Conservation (phyloP, 2,329 filamentous ascomycete species). For the Neonectria neomacrospora region DNA sequence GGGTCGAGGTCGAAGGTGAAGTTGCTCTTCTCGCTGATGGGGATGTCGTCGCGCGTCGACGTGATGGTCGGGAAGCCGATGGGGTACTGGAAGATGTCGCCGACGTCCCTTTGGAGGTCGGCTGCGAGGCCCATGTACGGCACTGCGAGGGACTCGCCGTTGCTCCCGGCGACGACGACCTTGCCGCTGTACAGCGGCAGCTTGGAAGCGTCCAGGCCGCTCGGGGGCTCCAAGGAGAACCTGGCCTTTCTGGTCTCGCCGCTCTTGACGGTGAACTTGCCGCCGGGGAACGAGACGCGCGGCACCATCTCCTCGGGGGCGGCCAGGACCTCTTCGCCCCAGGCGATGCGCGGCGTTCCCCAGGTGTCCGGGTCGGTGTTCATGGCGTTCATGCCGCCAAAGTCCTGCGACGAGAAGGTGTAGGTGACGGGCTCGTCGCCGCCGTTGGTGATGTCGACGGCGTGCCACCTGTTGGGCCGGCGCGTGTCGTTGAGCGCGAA, state of each 20-base stretch:
- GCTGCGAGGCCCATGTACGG: conserved; percentile 14
- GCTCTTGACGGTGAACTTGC: conserved; percentile 16
- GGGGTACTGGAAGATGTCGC: conserved; percentile 1
- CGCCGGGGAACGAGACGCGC: conserved; percentile 1
- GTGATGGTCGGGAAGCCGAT: conserved; percentile 1
- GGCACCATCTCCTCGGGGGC: neutral
- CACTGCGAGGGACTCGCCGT: conserved; percentile 15
- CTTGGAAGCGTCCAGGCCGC: conserved; percentile 6
- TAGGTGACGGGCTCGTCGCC: conserved; percentile 15
- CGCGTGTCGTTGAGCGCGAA: conserved; percentile 58
- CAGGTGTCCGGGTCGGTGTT: conserved; percentile 4
- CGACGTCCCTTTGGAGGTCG: conserved; percentile 2
- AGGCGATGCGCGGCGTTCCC: conserved; percentile 2
- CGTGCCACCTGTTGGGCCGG: conserved; percentile 43
- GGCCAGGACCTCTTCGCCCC: conserved; percentile 5
- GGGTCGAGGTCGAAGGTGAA: conserved; percentile 31
- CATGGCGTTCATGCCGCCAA: conserved; percentile 10
- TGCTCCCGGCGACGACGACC: conserved; percentile 8
- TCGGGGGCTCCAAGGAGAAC: conserved; percentile 15
- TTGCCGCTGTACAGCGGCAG: conserved; percentile 26
- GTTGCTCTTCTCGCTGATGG: conserved; percentile 1
- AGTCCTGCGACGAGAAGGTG: conserved; percentile 13
- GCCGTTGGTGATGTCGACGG: conserved; percentile 22
- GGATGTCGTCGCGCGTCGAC: neutral
- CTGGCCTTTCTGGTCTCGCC: conserved; percentile 13